Evolutionary conservation across 2,329 filamentous ascomycete species (phyloP).

Genomic region (Penicillium sp.): DNA sequence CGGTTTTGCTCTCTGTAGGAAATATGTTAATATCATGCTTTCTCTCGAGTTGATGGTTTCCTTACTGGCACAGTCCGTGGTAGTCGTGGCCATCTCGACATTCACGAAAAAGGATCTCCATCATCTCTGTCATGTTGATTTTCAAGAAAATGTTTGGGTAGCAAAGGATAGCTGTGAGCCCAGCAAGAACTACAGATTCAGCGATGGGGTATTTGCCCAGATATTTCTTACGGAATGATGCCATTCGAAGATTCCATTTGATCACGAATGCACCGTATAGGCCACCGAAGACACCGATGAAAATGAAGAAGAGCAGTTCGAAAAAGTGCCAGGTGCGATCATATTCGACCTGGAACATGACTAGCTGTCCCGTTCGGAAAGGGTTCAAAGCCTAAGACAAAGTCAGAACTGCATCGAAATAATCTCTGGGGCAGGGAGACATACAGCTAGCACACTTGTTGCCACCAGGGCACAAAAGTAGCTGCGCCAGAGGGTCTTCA

Average conservation of each 20-base stretch:
- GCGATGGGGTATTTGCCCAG: constrained; percentile 78
- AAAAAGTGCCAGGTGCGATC: constrained; percentile 98
- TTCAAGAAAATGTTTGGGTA: constrained; percentile 93
- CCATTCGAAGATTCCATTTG: constrained; percentile 90
- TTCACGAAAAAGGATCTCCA: constrained; percentile 95
- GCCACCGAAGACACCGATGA: constrained; percentile 89
- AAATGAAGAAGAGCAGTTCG: constrained; percentile 86
- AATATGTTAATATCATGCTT: constrained; percentile 10
- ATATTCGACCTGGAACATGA: constrained; percentile 98
- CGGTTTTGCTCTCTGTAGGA: constrained; percentile 59
- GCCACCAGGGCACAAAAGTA: constrained; percentile 97
- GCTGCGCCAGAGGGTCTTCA: constrained; percentile 97
- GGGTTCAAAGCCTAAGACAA: constrained; percentile 78
- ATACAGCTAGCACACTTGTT: constrained; percentile 77
- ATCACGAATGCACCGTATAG: constrained; percentile 96
- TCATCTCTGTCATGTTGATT: constrained; percentile 99
- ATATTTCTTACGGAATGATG: constrained; percentile 93
- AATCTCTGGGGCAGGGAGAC: constrained; percentile 23
- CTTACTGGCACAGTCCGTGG: constrained; percentile 78
- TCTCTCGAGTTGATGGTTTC: background rate
- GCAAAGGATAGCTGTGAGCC: constrained; percentile 84
- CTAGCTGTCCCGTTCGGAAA: constrained; percentile 91
- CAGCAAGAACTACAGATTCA: constrained; percentile 81
- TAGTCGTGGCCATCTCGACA: constrained; percentile 89
- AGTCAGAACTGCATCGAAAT: constrained; percentile 7